phyloP scores from a whole-genome alignment of 2,329 filamentous ascomycete genomes.

The Macrophomina tecta region DNA sequence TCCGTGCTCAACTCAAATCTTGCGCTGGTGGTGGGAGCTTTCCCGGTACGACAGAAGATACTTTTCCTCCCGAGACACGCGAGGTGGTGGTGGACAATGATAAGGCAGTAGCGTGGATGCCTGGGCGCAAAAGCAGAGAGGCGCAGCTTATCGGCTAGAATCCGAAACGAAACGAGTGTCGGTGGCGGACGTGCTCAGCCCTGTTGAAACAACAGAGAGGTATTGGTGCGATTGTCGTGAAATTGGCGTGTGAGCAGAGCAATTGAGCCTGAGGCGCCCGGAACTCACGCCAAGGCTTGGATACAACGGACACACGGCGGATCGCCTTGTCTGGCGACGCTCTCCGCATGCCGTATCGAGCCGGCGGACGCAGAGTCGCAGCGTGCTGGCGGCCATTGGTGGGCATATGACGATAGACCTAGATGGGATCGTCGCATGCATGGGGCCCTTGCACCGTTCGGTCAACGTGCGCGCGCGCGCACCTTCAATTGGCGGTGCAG shows the following conservation, averaged over 20 bases:
- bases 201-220: constrained; percentile 9
- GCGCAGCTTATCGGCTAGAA: neutral
- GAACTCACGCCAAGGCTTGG: neutral
- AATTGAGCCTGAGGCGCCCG: neutral
- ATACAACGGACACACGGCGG: neutral
- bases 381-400: neutral
- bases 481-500: constrained; percentile 13
- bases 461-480: constrained; percentile 4
- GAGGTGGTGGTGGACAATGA: neutral
- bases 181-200: constrained; percentile 6
- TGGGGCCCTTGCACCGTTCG: constrained; percentile 8
- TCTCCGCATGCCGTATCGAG: constrained; percentile 2
- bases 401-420: constrained; percentile 4
- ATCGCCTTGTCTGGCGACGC: neutral
- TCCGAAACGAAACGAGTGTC: constrained; percentile 13
- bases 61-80: constrained; percentile 10
- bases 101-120: neutral
- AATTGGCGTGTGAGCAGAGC: neutral
- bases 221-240: neutral
- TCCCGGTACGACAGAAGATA: constrained; percentile 7
- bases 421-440: constrained; percentile 8
- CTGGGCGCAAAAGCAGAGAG: neutral
- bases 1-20: constrained; percentile 19
- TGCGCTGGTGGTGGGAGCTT: neutral
- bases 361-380: neutral